Evolutionary conservation across 208 protist genomes (phyloP).

Genomic region (Crithidia brevicula): DNA sequence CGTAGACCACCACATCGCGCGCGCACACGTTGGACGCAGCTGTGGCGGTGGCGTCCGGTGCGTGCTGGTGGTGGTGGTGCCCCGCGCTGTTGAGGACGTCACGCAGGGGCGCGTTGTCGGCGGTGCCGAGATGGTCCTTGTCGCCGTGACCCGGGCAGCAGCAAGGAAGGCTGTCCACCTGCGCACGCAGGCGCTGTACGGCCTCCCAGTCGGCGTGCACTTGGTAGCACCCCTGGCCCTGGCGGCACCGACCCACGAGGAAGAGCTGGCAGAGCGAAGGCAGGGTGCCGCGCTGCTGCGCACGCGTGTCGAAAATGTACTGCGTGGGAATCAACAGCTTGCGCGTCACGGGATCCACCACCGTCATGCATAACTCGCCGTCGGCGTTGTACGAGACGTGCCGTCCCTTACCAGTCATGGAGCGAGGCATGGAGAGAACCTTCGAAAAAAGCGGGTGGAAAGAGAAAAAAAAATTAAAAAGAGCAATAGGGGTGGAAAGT

Average conservation of each 20-base stretch:
- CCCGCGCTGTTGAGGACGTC: not conserved
- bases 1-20: conserved; percentile 38
- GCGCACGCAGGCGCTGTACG: conserved; percentile 54
- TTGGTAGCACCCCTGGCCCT: conserved; percentile 77
- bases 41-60: not conserved
- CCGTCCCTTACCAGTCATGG: conserved; percentile 23
- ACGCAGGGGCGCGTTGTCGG: conserved; percentile 26
- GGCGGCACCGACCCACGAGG: conserved; percentile 64
- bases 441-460: no score
- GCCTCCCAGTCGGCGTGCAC: conserved; percentile 70
- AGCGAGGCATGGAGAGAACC: conserved; percentile 24
- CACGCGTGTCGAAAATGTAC: conserved; percentile 66
- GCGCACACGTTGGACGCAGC: conserved; percentile 6
- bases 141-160: conserved; percentile 83
- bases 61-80: conserved; percentile 1
- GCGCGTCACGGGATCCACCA: conserved; percentile 77
- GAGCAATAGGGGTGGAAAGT: no score
- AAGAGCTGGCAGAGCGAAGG: conserved; percentile 86
- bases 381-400: conserved; percentile 44
- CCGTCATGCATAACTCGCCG: conserved; percentile 53
- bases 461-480: conserved; percentile 3
- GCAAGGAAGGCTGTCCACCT: conserved; percentile 65
- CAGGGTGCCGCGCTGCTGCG: conserved; percentile 48
- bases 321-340: conserved; percentile 71
- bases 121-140: conserved; percentile 45